phyloP scores from a whole-genome alignment of 352 stramenopile genomes.

The Pythium chondricola region DNA sequence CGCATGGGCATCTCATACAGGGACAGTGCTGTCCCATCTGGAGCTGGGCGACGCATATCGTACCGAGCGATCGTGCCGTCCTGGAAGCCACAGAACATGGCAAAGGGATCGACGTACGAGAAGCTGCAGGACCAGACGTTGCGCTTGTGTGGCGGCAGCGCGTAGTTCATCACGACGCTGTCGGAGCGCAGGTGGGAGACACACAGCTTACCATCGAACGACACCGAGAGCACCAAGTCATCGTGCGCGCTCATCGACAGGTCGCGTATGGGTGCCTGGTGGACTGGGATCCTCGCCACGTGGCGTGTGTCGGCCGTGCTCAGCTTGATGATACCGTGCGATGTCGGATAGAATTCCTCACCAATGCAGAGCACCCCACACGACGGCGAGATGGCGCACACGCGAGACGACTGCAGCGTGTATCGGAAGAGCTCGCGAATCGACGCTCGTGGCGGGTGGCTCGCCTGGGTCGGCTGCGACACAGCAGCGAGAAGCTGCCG shows the following conservation, averaged over 20 bases:
- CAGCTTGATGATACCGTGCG: conserved; percentile 40
- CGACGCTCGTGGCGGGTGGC: too few species aligned
- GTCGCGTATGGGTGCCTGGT: conserved; percentile 52
- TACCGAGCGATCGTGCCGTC: conserved; percentile 15
- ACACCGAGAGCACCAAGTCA: conserved; percentile 36
- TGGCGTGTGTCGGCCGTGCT: conserved; percentile 29
- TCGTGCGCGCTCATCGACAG: conserved; percentile 32
- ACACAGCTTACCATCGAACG: conserved; percentile 54
- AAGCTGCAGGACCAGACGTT: conserved; percentile 29
- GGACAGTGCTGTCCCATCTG: neutral
- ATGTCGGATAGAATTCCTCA: conserved; percentile 25
- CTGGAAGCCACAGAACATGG: conserved; percentile 16
- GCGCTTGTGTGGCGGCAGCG: conserved; percentile 26
- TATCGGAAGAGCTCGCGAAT: conserved; percentile 31
- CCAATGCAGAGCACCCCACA: conserved; percentile 47
- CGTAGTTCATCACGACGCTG: conserved; percentile 31
- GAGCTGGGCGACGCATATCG: conserved; percentile 13
- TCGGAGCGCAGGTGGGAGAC: conserved; percentile 40
- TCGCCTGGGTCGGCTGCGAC: conserved; percentile 21
- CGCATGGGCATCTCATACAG: conserved; percentile 8
- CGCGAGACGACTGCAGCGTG: conserved; percentile 33
- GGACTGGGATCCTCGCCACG: conserved; percentile 21
- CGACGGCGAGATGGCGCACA: conserved; percentile 46
- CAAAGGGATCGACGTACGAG: conserved; percentile 11
- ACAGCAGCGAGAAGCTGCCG: neutral